Percentiles rank a stretch among this genome's conserved stretches.
phyloP scores from a whole-genome alignment of 805 yeast genomes.

The Candida andamanensis region DNA sequence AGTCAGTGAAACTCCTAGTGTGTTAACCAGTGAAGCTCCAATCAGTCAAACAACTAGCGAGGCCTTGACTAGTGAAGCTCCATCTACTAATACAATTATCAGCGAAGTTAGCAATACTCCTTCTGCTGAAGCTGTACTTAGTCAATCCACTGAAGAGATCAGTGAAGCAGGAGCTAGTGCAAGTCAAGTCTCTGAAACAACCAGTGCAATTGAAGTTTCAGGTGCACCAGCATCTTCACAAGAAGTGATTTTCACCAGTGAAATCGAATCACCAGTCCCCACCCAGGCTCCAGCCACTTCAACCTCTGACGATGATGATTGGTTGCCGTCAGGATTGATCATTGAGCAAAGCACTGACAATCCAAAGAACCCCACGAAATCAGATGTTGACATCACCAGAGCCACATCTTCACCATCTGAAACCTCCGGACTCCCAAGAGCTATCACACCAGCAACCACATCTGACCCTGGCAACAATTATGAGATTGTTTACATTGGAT shows the following conservation, averaged over 20 bases:
- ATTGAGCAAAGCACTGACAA: constrained; percentile 17
- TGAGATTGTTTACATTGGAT: constrained; percentile 67
- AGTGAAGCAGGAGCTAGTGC: not conserved
- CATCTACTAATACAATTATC: too few relatives aligned
- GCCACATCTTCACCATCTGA: constrained; percentile 24
- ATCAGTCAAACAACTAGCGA: not conserved
- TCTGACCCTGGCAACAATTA: constrained; percentile 42
- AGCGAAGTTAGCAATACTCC: too few relatives aligned
- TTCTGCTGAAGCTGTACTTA: constrained; percentile 3
- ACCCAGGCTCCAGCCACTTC: constrained; percentile 5
- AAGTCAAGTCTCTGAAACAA: not conserved
- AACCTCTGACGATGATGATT: constrained; percentile 16
- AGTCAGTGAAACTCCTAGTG: too few relatives aligned
- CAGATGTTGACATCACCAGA: constrained; percentile 32
- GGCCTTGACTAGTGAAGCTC: not conserved
- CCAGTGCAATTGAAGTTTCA: not conserved
- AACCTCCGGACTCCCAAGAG: constrained; percentile 60
- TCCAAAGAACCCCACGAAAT: constrained; percentile 8
- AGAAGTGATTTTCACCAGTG: too few relatives aligned
- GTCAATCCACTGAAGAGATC: too few relatives aligned
- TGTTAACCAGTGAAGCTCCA: too few relatives aligned
- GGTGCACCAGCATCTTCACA: constrained; percentile 5
- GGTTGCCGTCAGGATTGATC: constrained; percentile 35
- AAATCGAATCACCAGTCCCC: too few relatives aligned
- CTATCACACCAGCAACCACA: constrained; percentile 65